Percentiles rank a stretch among this genome's conserved stretches.
Conservation (phyloP, 108 stramenopile species). For the Nitzschia sp. region DNA sequence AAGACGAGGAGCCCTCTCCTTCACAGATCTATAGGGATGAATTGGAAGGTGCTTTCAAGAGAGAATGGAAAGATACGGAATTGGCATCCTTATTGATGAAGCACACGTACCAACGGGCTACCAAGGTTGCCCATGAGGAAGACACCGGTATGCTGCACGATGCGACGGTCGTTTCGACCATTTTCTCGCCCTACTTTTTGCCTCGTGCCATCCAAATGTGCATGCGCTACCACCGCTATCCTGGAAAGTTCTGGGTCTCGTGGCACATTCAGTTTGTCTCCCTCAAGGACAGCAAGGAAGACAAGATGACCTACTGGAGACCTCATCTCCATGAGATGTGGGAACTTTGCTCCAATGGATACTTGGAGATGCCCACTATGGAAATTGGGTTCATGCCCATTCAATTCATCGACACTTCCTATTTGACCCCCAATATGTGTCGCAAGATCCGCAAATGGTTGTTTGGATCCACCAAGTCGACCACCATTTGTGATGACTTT, state of each 20-base stretch:
- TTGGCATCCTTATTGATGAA: not conserved
- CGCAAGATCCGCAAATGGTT: slow-evolving; percentile 17
- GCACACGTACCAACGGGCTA: slow-evolving; percentile 8
- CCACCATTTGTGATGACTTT: not conserved
- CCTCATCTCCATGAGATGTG: slow-evolving; percentile 13
- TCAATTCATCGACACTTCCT: slow-evolving; percentile 4
- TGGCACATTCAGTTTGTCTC: slow-evolving; percentile 19
- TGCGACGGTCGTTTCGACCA: slow-evolving; percentile 14
- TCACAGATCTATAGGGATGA: not conserved
- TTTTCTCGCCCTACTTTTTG: slow-evolving; percentile 22
- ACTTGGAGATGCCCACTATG: not conserved
- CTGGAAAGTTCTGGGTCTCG: slow-evolving; percentile 5
- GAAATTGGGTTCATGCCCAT: slow-evolving; percentile 6
- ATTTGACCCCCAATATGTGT: slow-evolving; percentile 17
- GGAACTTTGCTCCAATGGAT: slow-evolving; percentile 20
- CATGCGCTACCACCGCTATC: slow-evolving; percentile 9
- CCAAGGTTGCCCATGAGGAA: not conserved
- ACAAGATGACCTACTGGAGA: slow-evolving; percentile 13
- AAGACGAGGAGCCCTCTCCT: not conserved
- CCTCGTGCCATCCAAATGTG: slow-evolving; percentile 17
- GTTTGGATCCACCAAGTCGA: not conserved
- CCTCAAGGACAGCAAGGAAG: not conserved
- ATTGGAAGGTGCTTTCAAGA: slow-evolving; percentile 5
- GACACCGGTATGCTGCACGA: not conserved
- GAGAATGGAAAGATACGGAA: not conserved